Base-by-base conservation (phyloP, 768 basidiomycete species). In the Coprinellus micaceus region DNA sequence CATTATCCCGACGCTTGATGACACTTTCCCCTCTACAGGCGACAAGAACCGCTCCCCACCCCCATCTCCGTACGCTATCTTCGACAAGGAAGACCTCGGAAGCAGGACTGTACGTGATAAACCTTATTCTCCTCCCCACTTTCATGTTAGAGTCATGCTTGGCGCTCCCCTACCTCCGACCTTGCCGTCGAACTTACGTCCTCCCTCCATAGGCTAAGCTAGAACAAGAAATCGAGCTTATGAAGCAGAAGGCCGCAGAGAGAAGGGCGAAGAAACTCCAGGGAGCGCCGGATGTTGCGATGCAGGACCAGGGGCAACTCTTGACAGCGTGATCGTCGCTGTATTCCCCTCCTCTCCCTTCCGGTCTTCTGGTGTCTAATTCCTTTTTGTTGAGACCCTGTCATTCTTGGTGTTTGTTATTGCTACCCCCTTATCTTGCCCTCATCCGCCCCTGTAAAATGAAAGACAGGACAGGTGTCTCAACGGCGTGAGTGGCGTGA, bases 31-130 rank as follows among this genome's bases (percentile, higher is more conserved):
- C 22, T 36, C 40, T 55, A 51, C 46, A 82, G 83, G 78, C 22
- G 74, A 81, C 58, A 79, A 78, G 64, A 67, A 76, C 19, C 60
- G 70, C 17, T 67, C 73, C 1, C 65, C 73, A 0, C 71, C 67
- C 10, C 69, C 74, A 1, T 64, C 74, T 1, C 77, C 86, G 4
- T 88, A 81, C 61, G 82, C 83, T 4, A 79, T 83, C 51, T 89
- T 89, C 66, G 72, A 83, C 63, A 74, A 79, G 59, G 57, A 71
- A 9, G 83, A 86, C 4, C 63, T 89, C 4, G 82, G 85, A 52
- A 72, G 71, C 30, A 84, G 84, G 66, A 68, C 75, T 54, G 88
- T 83, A n/a, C 13, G 39, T 47, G 33, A 33, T 33, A 13, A 33
- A 33, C 40, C 13, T 6, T 22, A 33, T 33, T n/a, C 30, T 9